Base-by-base conservation (phyloP, 164 flowering plant genomes). In the Vitis labrusca region DNA sequence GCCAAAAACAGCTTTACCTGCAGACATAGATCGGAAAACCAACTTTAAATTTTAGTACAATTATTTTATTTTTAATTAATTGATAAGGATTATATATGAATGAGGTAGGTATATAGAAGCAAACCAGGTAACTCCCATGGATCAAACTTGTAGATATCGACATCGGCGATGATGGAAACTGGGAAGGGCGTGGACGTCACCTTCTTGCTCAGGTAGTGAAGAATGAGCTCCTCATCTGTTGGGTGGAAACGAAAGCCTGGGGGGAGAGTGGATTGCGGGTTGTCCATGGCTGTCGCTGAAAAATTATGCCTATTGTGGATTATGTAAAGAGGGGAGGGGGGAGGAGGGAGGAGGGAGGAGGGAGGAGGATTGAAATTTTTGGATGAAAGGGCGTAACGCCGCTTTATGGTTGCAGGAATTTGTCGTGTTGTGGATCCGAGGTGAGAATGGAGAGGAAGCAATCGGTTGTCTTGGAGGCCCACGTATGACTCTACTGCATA, bases 181-280 rank as follows among this genome's bases (percentile, higher is more conserved):
- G 88, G 81, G 16, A 81, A 76, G 9, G 78, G 83, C 8, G 63
- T 48, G 15, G 84, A 77, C 0, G 79, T 32, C 0, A 73, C 76
- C 69, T 76, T 82, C 69, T 75, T 78, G 19, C 63, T 75, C 0
- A 85, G 78, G 75, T 85, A 85, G 64, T 85, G 84, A 32, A 79
- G 80, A 54, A 87, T 76, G 17, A 87, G 83, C 54, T 87, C 91
- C 70, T 87, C 91, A 69, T 87, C 91, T 7, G 88, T 87, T 4
- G 91, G 91, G 71, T 85, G 83, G 73, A 87, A 87, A 52, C 91
- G 74, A 71, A 80, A 87, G 5, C 91, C 91, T 10, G 89, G 83
- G 10, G 85, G 83, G 57, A 82, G 58, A 51, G 6, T 15, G 9
- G 80, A 66, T 70, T 70, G 68, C 8, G 64, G 71, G 23, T 73